Percentiles rank a stretch among this genome's conserved stretches.
Conservation (phyloP, 805 yeast species). For the Ogataea philodendri region DNA sequence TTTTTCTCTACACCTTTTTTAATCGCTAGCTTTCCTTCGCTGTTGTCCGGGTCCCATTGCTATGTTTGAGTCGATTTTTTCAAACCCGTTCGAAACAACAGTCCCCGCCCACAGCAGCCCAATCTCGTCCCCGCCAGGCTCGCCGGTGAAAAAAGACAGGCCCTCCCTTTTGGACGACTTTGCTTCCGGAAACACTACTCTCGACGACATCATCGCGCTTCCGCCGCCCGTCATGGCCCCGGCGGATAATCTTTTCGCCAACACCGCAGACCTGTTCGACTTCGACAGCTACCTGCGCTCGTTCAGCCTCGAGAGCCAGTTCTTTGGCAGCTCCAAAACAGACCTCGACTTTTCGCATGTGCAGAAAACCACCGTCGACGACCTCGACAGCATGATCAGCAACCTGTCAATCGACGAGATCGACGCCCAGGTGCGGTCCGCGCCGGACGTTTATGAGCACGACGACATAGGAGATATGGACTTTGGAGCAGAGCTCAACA, state of each 20-base stretch:
- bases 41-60: too few relatives aligned
- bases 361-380: slow-evolving; percentile 22
- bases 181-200: slow-evolving; percentile 26
- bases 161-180: slow-evolving; percentile 30
- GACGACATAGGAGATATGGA: slow-evolving; percentile 20
- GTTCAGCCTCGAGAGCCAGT: slow-evolving; percentile 15
- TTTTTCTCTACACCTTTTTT: slow-evolving; percentile 16
- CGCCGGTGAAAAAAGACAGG: slow-evolving; percentile 4
- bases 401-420: slow-evolving; percentile 34
- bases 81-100: slow-evolving; percentile 20
- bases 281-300: slow-evolving; percentile 29
- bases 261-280: slow-evolving; percentile 22
- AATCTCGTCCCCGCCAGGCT: slow-evolving; percentile 8
- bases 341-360: slow-evolving; percentile 27
- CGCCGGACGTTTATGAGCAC: slow-evolving; percentile 16
- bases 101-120: slow-evolving; percentile 12
- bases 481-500: slow-evolving; percentile 22
- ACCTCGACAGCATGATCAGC: slow-evolving; percentile 29
- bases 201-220: slow-evolving; percentile 24
- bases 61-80: slow-evolving; percentile 20
- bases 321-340: slow-evolving; percentile 8
- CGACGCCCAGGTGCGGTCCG: slow-evolving; percentile 37
- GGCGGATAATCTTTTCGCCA: slow-evolving; percentile 8
- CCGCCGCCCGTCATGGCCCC: slow-evolving; percentile 8
- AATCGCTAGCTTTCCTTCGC: slow-evolving; percentile 13